Evolutionary conservation across 495 filamentous ascomycete species (phyloP).

Genomic region (Aspergillus coremiiformis): DNA sequence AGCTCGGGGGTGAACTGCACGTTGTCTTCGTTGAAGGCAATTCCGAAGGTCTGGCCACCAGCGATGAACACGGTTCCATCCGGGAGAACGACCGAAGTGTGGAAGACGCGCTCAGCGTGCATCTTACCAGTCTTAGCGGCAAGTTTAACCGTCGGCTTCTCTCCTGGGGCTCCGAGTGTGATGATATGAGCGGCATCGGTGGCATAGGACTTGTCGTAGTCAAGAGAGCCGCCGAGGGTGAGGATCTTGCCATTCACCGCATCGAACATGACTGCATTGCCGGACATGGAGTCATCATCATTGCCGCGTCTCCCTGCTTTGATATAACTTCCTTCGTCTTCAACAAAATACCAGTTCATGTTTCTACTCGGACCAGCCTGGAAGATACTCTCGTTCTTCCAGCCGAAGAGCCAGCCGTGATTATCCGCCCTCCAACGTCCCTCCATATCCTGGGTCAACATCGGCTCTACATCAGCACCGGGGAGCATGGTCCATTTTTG

Average conservation of each 20-base stretch:
- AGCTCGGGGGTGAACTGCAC: slow-evolving; percentile 42
- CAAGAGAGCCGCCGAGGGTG: slow-evolving; percentile 41
- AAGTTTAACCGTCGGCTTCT: too few relatives aligned
- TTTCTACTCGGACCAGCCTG: slow-evolving; percentile 48
- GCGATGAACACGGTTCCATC: slow-evolving; percentile 49
- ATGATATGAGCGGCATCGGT: slow-evolving; percentile 42
- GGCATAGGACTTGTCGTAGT: slow-evolving; percentile 37
- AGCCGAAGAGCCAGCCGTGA: slow-evolving; percentile 56
- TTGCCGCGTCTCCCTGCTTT: slow-evolving; percentile 1
- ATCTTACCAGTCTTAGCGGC: too few relatives aligned
- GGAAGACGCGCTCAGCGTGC: slow-evolving; percentile 42
- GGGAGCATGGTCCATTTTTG: slow-evolving; percentile 29
- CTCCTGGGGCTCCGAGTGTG: slow-evolving; percentile 37
- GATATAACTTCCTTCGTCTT: slow-evolving; percentile 18
- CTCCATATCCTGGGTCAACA: slow-evolving; percentile 45
- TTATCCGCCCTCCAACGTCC: slow-evolving; percentile 44
- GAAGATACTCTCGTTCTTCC: slow-evolving; percentile 48
- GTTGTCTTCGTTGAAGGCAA: slow-evolving; percentile 44
- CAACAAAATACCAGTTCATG: slow-evolving; percentile 53
- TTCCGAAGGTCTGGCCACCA: slow-evolving; percentile 43
- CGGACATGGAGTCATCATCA: slow-evolving; percentile 48
- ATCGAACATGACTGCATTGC: slow-evolving; percentile 51
- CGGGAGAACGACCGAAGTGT: slow-evolving; percentile 49
- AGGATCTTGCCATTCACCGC: slow-evolving; percentile 49
- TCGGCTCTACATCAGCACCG: slow-evolving; percentile 32